phyloP scores from a whole-genome alignment of 345 rosid species.

The Geranium rotundifolium region DNA sequence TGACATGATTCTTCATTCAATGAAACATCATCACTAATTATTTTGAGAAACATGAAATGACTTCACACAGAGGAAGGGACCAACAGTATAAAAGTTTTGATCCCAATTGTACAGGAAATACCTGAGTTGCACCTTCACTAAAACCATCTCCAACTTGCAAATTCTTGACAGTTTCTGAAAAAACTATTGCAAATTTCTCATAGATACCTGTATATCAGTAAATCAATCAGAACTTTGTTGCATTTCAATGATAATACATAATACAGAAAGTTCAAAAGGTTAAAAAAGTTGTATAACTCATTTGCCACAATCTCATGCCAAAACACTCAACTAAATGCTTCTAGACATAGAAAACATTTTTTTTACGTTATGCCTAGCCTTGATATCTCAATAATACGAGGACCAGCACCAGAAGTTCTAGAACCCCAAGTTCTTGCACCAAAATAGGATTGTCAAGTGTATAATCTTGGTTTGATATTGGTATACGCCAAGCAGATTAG shows the following conservation, averaged over 20 bases:
- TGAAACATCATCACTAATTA: neutral
- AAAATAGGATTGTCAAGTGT: no score
- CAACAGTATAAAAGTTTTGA: constrained; percentile 2
- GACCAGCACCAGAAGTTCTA: no score
- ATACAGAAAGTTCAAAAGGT: neutral
- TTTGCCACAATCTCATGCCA: neutral
- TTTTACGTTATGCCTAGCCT: no score
- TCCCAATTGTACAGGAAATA: constrained; percentile 7
- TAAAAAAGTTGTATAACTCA: neutral
- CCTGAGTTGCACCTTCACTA: constrained; percentile 68
- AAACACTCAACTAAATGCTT: no score
- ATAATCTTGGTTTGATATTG: no score
- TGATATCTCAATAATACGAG: no score
- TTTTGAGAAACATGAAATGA: neutral
- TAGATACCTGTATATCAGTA: constrained; percentile 54
- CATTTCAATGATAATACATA: neutral
- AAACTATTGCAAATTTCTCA: constrained; percentile 75
- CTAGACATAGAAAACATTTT: no score
- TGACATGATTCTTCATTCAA: neutral
- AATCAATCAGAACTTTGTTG: neutral
- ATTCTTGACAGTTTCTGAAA: constrained; percentile 75
- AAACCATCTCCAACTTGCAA: constrained; percentile 96
- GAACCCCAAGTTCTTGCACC: no score
- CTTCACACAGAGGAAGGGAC: neutral
- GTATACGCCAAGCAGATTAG: no score